Conservation (phyloP, 495 filamentous ascomycete species). For the Penicillium mononematosum region DNA sequence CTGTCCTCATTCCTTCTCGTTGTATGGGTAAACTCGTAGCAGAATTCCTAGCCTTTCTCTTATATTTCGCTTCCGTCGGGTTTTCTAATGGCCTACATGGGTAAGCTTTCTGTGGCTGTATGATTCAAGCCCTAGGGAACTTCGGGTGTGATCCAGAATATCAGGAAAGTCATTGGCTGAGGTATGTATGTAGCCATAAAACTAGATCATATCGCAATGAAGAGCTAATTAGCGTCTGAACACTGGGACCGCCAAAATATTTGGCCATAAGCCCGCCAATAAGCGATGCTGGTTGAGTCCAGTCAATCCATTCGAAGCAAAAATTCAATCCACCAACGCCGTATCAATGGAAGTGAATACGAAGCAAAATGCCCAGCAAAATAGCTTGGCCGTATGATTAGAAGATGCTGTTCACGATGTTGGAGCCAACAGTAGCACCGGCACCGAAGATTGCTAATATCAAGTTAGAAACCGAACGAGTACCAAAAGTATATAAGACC, state of each 20-base stretch:
- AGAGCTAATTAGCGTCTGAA: conserved; percentile 2
- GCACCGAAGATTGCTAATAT: conserved; percentile 67
- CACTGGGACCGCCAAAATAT: background rate
- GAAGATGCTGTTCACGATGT: conserved; percentile 92
- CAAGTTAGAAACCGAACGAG: conserved; percentile 11
- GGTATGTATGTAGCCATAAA: background rate
- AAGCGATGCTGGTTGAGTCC: background rate
- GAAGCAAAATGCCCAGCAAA: background rate
- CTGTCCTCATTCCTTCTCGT: background rate
- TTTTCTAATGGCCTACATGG: background rate
- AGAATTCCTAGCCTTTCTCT: background rate
- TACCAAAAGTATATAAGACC: conserved; percentile 27
- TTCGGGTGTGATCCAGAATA: background rate
- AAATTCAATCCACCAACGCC: conserved; percentile 18
- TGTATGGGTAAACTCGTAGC: background rate
- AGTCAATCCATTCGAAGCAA: conserved; percentile 12
- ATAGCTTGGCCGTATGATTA: conserved; percentile 38
- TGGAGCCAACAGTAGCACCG: conserved; percentile 85
- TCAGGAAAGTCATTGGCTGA: background rate
- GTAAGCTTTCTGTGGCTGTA: background rate
- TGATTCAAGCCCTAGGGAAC: background rate
- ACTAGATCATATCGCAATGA: background rate
- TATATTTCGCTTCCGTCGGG: background rate
- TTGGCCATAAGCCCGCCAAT: background rate
- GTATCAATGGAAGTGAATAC: conserved; percentile 14